Conservation (phyloP, 2,329 filamentous ascomycete genomes). For the Cercospora sp. region DNA sequence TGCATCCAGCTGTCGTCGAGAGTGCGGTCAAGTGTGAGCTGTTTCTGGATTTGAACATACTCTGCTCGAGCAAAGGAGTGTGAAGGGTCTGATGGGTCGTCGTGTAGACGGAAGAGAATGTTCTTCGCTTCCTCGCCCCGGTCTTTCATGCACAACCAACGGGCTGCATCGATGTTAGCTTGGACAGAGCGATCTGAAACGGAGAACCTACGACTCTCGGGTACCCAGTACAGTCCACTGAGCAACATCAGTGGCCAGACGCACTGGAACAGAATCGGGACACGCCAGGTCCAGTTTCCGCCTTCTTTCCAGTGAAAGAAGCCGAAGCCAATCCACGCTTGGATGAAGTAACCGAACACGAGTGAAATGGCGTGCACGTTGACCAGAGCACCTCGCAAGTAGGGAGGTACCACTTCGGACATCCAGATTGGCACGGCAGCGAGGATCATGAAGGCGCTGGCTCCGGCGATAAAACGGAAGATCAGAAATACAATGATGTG, state of each 20-base stretch:
- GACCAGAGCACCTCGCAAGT: constrained; percentile 39
- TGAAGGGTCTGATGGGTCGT: constrained; percentile 28
- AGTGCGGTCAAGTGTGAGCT: constrained; percentile 36
- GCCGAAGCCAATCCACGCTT: constrained; percentile 26
- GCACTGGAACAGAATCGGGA: constrained; percentile 23
- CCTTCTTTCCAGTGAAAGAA: constrained; percentile 26
- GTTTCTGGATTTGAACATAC: constrained; percentile 37
- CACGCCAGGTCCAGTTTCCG: constrained; percentile 23
- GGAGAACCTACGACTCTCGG: constrained; percentile 23
- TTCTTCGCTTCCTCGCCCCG: constrained; percentile 26
- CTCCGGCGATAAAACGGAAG: constrained; percentile 40
- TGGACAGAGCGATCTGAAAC: not conserved
- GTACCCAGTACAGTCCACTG: constrained; percentile 20
- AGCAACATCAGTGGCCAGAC: constrained; percentile 24
- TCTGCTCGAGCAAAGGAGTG: constrained; percentile 34
- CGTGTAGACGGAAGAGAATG: constrained; percentile 32
- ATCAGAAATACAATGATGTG: constrained; percentile 35
- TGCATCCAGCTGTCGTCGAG: constrained; percentile 32
- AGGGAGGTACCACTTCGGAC: constrained; percentile 39
- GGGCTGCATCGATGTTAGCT: constrained; percentile 18
- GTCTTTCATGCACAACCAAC: constrained; percentile 32
- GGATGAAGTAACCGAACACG: constrained; percentile 24
- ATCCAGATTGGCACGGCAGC: constrained; percentile 42
- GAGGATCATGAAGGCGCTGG: constrained; percentile 37
- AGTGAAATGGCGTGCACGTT: constrained; percentile 38